Conservation (phyloP, 768 basidiomycete species). For the Thelephora aurantiotincta region DNA sequence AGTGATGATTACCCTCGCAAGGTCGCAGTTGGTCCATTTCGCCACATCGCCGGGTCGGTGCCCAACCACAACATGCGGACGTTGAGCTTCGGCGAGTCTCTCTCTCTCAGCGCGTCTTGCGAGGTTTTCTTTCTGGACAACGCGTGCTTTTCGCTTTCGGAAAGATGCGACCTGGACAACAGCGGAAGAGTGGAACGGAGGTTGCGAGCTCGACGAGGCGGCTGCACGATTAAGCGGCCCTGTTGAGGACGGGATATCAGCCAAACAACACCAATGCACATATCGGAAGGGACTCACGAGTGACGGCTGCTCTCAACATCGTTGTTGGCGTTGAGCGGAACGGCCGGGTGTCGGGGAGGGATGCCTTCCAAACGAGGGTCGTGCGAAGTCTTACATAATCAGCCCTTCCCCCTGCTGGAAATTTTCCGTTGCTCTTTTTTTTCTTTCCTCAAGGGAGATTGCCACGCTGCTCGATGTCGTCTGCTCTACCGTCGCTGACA, state of each 20-base stretch:
- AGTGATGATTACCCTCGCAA: slow-evolving; percentile 49
- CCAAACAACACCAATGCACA: neutral
- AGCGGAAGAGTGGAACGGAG: slow-evolving; percentile 34
- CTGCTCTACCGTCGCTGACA: slow-evolving; percentile 39
- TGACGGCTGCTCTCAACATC: slow-evolving; percentile 13
- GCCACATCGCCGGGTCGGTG: slow-evolving; percentile 45
- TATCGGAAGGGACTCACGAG: slow-evolving; percentile 11
- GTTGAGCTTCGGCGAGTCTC: slow-evolving; percentile 23
- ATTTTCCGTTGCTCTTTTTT: neutral
- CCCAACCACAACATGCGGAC: slow-evolving; percentile 65
- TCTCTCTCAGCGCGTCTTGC: slow-evolving; percentile 29
- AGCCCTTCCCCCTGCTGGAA: slow-evolving; percentile 3
- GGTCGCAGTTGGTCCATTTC: slow-evolving; percentile 55
- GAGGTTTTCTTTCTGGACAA: slow-evolving; percentile 28
- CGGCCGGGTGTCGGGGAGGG: neutral
- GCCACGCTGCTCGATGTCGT: slow-evolving; percentile 53
- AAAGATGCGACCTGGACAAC: slow-evolving; percentile 17
- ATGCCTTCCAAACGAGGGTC: neutral
- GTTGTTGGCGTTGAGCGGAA: slow-evolving; percentile 4
- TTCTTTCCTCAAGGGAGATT: slow-evolving; percentile 27
- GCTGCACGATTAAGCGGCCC: slow-evolving; percentile 20
- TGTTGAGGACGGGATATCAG: slow-evolving; percentile 5
- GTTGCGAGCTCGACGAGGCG: slow-evolving; percentile 24
- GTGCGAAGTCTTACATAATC: slow-evolving; percentile 4
- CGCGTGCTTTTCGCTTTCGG: slow-evolving; percentile 22